These are phyloP conservation scores for Ilex aquifolium DNA, from an alignment of 257 asterid species.

Conservation along the genomic window DNA sequence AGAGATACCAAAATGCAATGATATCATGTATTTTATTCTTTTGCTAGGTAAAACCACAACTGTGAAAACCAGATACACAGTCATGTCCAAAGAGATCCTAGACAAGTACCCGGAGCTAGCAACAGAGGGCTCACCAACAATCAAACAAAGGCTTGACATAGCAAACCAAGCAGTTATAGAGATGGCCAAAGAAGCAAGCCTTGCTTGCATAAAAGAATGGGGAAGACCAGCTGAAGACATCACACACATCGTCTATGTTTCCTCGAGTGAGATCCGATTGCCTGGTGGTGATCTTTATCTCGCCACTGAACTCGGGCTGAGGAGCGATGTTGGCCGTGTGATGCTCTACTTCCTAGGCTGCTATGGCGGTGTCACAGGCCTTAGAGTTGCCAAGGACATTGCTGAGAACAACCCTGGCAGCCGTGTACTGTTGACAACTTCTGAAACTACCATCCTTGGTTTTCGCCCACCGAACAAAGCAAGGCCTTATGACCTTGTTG, in stretches of 20 bases:
- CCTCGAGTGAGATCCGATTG: conserved; percentile 81
- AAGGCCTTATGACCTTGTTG: conserved; percentile 84
- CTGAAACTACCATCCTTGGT: conserved; percentile 87
- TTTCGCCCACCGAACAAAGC: conserved; percentile 72
- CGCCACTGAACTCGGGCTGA: conserved; percentile 59
- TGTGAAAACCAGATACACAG: conserved; percentile 83
- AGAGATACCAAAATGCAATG: too few species aligned
- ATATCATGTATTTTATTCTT: neutral
- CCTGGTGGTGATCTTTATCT: conserved; percentile 96
- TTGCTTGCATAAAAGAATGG: conserved; percentile 66
- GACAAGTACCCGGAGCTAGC: conserved; percentile 79
- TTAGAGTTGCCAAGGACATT: conserved; percentile 85
- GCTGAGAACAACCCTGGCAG: conserved; percentile 92
- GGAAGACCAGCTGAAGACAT: conserved; percentile 57
- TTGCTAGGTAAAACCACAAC: conserved; percentile 80
- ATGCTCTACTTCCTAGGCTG: conserved; percentile 91
- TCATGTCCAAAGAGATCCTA: conserved; percentile 68
- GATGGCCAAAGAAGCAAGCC: conserved; percentile 79
- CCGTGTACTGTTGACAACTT: conserved; percentile 71
- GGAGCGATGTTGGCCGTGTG: conserved; percentile 62
- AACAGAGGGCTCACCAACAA: conserved; percentile 78
- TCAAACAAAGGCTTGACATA: conserved; percentile 70
- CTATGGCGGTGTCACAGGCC: conserved; percentile 92
- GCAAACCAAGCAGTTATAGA: conserved; percentile 75
- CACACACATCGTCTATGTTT: conserved; percentile 81